Percentiles rank a stretch among this genome's conserved stretches.
These are phyloP conservation scores for Eimeria necatrix DNA, from an alignment of 169 alveolate genomes.

Conservation along the genomic window DNA sequence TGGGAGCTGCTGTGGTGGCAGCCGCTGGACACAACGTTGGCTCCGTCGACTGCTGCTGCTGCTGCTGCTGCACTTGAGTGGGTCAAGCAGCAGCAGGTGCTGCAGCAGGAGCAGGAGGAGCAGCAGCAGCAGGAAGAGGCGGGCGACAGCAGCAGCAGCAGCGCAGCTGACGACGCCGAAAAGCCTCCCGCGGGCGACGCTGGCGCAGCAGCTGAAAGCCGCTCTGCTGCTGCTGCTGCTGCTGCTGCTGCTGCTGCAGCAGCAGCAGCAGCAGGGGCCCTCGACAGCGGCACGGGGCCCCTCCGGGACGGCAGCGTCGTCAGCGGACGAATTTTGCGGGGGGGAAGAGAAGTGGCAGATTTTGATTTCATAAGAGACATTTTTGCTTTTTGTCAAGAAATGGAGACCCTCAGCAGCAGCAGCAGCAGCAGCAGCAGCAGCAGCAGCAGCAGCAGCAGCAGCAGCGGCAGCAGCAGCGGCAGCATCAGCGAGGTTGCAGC, in stretches of 20 bases:
- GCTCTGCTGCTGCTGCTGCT: neutral
- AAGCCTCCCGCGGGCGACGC: neutral
- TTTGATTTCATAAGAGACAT: neutral
- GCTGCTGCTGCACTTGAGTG: neutral
- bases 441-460: constrained; percentile 3
- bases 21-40: neutral
- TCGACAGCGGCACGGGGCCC: neutral
- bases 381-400: neutral
- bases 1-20: neutral
- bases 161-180: neutral
- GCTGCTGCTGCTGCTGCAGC: neutral
- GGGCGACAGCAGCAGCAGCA: neutral
- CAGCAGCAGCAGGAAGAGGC: neutral
- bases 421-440: constrained; percentile 24
- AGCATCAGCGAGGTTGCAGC: neutral
- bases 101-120: neutral
- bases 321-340: neutral
- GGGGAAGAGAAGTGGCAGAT: neutral
- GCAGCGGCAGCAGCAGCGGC: constrained; percentile 18
- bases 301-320: neutral
- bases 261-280: constrained; percentile 16
- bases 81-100: neutral
- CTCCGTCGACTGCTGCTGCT: neutral
- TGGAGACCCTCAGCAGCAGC: neutral
- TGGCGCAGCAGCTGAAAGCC: neutral